Evolutionary conservation across 2,329 filamentous ascomycete species (phyloP).

Genomic region (Corinectria fuckeliana): DNA sequence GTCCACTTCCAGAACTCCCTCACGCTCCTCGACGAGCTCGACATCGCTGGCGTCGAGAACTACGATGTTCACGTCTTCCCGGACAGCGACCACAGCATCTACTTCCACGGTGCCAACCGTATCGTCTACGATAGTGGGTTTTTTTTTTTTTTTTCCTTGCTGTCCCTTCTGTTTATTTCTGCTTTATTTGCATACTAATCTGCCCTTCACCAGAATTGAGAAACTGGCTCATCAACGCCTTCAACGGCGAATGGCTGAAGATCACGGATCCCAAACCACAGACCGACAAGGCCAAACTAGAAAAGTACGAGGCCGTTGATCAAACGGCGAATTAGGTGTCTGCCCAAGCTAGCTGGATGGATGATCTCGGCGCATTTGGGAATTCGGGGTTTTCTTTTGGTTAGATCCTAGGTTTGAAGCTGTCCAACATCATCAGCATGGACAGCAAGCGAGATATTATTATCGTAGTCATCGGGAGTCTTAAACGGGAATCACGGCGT

Average conservation of each 20-base stretch:
- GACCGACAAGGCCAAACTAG: slow-evolving; percentile 37
- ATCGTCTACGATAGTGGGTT: slow-evolving; percentile 93
- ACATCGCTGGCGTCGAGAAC: slow-evolving; percentile 82
- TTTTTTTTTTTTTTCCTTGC: background rate
- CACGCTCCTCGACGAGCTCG: slow-evolving; percentile 83
- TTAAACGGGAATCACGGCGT: slow-evolving; percentile 20
- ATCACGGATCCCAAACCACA: slow-evolving; percentile 57
- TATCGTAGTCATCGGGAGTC: background rate
- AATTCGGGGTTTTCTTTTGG: background rate
- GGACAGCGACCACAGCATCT: slow-evolving; percentile 93
- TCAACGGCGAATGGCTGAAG: slow-evolving; percentile 93
- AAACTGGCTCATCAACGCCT: slow-evolving; percentile 95
- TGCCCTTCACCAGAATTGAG: slow-evolving; percentile 64
- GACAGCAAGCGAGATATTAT: background rate
- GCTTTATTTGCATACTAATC: background rate
- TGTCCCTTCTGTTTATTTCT: background rate
- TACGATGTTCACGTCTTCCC: slow-evolving; percentile 98
- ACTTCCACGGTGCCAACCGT: slow-evolving; percentile 88
- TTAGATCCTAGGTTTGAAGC: background rate
- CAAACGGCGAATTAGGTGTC: slow-evolving; percentile 6
- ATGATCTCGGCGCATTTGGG: background rate
- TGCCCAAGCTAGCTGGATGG: background rate
- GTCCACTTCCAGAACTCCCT: slow-evolving; percentile 97
- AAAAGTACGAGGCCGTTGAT: slow-evolving; percentile 25
- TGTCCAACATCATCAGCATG: background rate